Percentiles rank a stretch among this genome's conserved stretches.
phyloP scores from a whole-genome alignment of 2,329 filamentous ascomycete species.

The Colletotrichum eleusines region DNA sequence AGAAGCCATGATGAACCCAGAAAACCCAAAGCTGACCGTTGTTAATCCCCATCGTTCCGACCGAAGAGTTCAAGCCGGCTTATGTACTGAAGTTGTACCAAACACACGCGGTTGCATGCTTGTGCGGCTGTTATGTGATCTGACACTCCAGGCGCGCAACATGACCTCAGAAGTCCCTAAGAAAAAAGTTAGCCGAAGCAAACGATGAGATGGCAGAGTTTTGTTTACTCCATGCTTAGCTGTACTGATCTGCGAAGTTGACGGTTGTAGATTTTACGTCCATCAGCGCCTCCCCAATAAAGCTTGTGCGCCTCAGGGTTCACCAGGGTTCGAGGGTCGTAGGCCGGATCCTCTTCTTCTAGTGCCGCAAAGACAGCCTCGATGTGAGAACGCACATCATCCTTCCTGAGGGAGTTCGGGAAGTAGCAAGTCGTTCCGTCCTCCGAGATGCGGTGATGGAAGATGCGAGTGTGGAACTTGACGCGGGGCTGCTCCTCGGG shows the following conservation, averaged over 20 bases:
- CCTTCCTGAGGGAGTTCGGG: slow-evolving; percentile 68
- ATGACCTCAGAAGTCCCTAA: slow-evolving; percentile 29
- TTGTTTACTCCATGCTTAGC: slow-evolving; percentile 70
- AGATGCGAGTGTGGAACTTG: slow-evolving; percentile 82
- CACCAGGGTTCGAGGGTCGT: slow-evolving; percentile 90
- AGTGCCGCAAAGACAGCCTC: slow-evolving; percentile 83
- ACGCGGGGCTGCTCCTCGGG: slow-evolving; percentile 90
- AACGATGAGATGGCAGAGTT: not conserved
- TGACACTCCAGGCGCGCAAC: not conserved
- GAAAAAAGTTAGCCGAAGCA: not conserved
- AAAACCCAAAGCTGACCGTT: not conserved
- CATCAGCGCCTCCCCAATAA: slow-evolving; percentile 84
- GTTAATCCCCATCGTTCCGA: not conserved
- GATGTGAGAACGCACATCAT: slow-evolving; percentile 86
- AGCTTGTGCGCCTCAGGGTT: slow-evolving; percentile 87
- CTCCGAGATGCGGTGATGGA: slow-evolving; percentile 86
- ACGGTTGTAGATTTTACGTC: slow-evolving; percentile 87
- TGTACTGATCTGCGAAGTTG: slow-evolving; percentile 83
- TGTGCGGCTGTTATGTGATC: not conserved
- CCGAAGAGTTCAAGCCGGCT: not conserved
- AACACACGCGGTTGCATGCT: not conserved
- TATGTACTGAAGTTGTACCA: not conserved
- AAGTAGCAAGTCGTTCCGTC: slow-evolving; percentile 89
- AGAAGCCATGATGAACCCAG: slow-evolving; percentile 28
- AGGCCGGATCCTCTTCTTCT: slow-evolving; percentile 89